Evolutionary conservation across 495 filamentous ascomycete species (phyloP), one percentile per base, ranked within the genome.

Genomic region (Lophium mytilinum): DNA sequence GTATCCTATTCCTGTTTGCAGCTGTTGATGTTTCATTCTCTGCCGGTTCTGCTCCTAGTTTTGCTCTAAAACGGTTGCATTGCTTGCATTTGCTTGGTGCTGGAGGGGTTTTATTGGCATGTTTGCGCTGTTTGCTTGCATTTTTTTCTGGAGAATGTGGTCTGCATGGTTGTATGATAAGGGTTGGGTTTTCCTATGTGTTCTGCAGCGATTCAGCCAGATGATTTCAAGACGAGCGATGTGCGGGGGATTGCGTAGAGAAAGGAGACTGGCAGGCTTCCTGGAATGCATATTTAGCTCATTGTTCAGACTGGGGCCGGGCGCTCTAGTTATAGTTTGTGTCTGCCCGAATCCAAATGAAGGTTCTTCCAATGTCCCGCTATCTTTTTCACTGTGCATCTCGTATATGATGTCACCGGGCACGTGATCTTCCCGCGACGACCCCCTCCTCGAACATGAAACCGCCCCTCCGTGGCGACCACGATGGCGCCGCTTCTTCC

Each of bases 1-100:
- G 57, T 59, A 59, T 57, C 52, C 30, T 34, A 59, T 11, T 47
- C 46, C 33, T 56, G 24, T 30, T 30, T 30, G 24, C 24, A 30
- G 24, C 2, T 30, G 24, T 30, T 30, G 24, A 30, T 30, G 24
- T 19, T 47, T 47, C 45, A 48, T 48, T 30, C 21, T 30, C 21
- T 30, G 14, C 18, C 45, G 45, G 19, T 6, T 33, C 21, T 48
- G 45, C 45, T 21, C 14, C 45, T 30, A 9, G 45, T 48, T 48
- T 48, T 48, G 15, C 45, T 48, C 45, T 33, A 48, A 48, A 48
- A 48, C 45, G 45, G 45, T 48, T 48, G 45, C 45, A 48, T 48
- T 48, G 45, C 45, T 48, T 24, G 45, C 45, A 48, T 48, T 48
- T 48, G 21, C 45, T 48, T 48, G 45, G 45, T 48, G 45, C 45